These are phyloP conservation scores for Aquilaria malaccensis DNA, from an alignment of 345 rosid genomes.

Conservation along the genomic window DNA sequence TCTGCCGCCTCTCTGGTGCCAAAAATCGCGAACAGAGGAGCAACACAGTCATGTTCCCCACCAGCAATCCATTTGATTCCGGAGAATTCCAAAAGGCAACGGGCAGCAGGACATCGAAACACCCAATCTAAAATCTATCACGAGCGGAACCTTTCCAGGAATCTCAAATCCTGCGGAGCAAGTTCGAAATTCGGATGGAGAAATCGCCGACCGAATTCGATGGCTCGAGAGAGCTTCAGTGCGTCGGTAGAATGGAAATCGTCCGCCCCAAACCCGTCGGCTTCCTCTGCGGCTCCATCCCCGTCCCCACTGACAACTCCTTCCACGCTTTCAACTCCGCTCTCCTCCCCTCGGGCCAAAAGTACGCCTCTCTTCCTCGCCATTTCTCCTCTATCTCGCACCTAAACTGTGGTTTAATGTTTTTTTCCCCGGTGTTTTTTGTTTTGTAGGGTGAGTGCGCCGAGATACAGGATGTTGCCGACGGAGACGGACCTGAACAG, in stretches of 20 bases:
- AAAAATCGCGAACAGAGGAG: too few species aligned
- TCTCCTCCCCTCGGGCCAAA: conserved; percentile 62
- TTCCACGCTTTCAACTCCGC: conserved; percentile 60
- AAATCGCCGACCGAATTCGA: conserved; percentile 24
- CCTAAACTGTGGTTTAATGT: neutral
- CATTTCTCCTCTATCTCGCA: neutral
- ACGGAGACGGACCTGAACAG: conserved; percentile 80
- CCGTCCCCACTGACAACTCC: conserved; percentile 73
- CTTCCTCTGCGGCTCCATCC: conserved; percentile 89
- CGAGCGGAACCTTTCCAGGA: too few species aligned
- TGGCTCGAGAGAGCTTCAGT: conserved; percentile 56
- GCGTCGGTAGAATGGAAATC: conserved; percentile 76
- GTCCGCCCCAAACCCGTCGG: conserved; percentile 63
- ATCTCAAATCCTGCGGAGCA: neutral
- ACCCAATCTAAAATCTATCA: too few species aligned
- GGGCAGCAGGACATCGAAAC: too few species aligned
- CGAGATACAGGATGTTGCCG: conserved; percentile 75
- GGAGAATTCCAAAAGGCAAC: too few species aligned
- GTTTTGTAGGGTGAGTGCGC: conserved; percentile 58
- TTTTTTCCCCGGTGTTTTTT: neutral
- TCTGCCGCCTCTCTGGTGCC: too few species aligned
- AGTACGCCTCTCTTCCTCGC: conserved; percentile 22
- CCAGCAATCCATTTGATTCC: too few species aligned
- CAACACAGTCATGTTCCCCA: too few species aligned
- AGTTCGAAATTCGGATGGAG: conserved; percentile 32